These are phyloP conservation scores for Epithele typhae DNA, from an alignment of 768 basidiomycete species.

Conservation along the genomic window DNA sequence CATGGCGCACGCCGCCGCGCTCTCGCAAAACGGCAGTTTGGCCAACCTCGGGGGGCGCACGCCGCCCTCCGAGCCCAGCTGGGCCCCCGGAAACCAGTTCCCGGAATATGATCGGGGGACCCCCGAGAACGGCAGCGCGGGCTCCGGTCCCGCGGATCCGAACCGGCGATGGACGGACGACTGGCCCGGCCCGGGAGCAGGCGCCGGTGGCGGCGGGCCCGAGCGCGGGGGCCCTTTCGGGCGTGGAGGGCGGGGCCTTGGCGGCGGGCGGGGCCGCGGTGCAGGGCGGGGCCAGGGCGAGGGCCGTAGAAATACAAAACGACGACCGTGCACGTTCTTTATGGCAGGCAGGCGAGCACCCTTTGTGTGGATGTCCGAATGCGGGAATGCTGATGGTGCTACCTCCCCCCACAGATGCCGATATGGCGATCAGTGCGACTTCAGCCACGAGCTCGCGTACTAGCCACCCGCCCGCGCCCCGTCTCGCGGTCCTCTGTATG, in stretches of 20 bases:
- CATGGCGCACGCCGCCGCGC: slow-evolving; percentile 39
- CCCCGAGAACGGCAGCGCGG: slow-evolving; percentile 17
- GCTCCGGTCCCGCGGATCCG: slow-evolving; percentile 11
- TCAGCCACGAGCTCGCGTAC: slow-evolving; percentile 53
- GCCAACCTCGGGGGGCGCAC: slow-evolving; percentile 5
- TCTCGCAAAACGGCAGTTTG: slow-evolving; percentile 15
- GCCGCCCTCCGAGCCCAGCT: slow-evolving; percentile 13
- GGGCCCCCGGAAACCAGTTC: slow-evolving; percentile 9
- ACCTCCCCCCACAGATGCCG: slow-evolving; percentile 70
- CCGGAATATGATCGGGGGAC: slow-evolving; percentile 20
- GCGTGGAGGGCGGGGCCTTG: slow-evolving; percentile 44
- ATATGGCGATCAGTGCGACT: slow-evolving; percentile 87
- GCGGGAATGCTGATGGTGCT: slow-evolving; percentile 33
- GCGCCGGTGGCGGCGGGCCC: not conserved
- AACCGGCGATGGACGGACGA: slow-evolving; percentile 38
- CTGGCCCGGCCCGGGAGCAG: not conserved
- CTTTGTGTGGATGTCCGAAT: slow-evolving; percentile 24
- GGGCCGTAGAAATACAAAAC: slow-evolving; percentile 75
- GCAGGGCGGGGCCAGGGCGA: slow-evolving; percentile 58
- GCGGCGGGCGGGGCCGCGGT: slow-evolving; percentile 51
- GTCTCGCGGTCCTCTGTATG: not conserved
- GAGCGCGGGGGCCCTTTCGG: slow-evolving; percentile 34
- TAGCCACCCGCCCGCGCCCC: not conserved
- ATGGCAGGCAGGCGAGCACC: slow-evolving; percentile 89
- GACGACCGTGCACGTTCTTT: slow-evolving; percentile 89